Evolutionary conservation across 2,329 filamentous ascomycete species (phyloP).

Genomic region (Aspergillus felis): DNA sequence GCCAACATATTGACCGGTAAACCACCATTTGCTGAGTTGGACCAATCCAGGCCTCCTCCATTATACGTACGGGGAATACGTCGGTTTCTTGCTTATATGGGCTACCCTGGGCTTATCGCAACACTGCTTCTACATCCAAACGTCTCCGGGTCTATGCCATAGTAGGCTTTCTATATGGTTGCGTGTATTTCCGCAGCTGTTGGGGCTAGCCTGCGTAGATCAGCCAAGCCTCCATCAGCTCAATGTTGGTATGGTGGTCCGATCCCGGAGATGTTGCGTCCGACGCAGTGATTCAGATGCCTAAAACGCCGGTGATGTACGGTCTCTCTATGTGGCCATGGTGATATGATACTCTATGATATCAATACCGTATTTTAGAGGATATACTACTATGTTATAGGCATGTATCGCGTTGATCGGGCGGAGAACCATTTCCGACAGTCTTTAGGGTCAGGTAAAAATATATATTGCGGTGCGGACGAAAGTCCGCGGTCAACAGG

Average conservation of each 20-base stretch:
- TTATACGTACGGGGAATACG: too few relatives aligned
- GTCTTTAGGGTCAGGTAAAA: not conserved
- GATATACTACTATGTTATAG: too few relatives aligned
- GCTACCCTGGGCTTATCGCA: not conserved
- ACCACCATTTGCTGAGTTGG: not conserved
- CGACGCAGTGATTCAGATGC: not conserved
- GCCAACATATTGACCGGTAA: not conserved
- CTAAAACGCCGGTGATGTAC: not conserved
- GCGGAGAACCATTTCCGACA: not conserved
- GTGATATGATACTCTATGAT: too few relatives aligned
- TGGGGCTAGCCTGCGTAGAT: too few relatives aligned
- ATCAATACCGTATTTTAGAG: too few relatives aligned
- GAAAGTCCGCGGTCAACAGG: constrained; percentile 4
- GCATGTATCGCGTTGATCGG: not conserved
- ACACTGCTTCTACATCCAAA: not conserved
- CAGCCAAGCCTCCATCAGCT: not conserved
- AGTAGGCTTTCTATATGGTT: not conserved
- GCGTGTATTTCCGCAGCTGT: not conserved
- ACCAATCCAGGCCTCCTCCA: not conserved
- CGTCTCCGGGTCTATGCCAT: not conserved
- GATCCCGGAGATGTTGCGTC: not conserved
- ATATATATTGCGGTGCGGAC: not conserved
- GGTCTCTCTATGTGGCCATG: not conserved
- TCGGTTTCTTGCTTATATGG: too few relatives aligned
- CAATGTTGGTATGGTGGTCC: not conserved